A percentile compares a stretch with the other conserved stretches of the same genome.
phyloP scores from a whole-genome alignment of 1,139 yeast species.

The Debaryomyces coudertii region DNA sequence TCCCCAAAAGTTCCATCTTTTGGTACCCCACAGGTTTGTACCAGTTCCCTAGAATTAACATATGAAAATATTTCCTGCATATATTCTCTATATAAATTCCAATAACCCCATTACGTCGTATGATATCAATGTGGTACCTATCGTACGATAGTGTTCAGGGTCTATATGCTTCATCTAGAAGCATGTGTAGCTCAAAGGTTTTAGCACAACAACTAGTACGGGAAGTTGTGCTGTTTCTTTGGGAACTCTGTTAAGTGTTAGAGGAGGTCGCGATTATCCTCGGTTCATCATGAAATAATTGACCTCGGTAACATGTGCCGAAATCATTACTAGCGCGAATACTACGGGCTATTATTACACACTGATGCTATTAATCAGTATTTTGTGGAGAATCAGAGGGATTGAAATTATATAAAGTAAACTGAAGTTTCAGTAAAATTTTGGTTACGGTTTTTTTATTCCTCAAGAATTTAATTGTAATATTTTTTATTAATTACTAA shows the following conservation, averaged over 20 bases:
- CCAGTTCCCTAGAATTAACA: neutral
- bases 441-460: neutral
- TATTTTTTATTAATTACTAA: neutral
- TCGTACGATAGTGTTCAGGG: no score
- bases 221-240: no score
- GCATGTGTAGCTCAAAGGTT: no score
- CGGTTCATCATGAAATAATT: neutral
- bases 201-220: no score
- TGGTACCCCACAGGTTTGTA: neutral
- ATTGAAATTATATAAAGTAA: slow-evolving; percentile 4
- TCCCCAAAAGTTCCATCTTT: neutral
- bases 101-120: no score
- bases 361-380: neutral
- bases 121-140: no score
- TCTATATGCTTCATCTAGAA: neutral
- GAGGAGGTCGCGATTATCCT: neutral
- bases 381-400: slow-evolving; percentile 6
- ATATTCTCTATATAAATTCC: neutral
- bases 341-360: neutral
- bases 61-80: neutral
- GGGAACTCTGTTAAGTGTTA: no score
- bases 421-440: neutral
- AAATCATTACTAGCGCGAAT: neutral
- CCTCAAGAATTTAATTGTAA: neutral
- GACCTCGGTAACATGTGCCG: slow-evolving; percentile 8